Evolutionary conservation across 441 rosid species (phyloP).

Genomic region (Pelargonium australe): DNA sequence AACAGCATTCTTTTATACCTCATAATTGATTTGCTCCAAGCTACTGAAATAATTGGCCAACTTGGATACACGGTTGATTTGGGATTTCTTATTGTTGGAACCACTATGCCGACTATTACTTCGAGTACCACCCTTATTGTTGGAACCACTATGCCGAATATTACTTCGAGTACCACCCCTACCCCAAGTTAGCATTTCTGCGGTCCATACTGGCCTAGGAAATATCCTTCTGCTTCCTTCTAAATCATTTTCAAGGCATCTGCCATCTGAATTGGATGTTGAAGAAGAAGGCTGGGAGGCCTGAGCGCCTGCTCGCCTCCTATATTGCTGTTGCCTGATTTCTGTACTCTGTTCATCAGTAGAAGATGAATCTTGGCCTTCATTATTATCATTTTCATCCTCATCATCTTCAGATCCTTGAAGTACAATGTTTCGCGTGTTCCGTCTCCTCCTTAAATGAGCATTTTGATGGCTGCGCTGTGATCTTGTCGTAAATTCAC

Average conservation of each 20-base stretch:
- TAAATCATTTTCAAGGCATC: slow-evolving; percentile 35
- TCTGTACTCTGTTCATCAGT: slow-evolving; percentile 58
- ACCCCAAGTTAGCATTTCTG: slow-evolving; percentile 67
- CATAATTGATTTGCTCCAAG: slow-evolving; percentile 41
- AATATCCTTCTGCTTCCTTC: slow-evolving; percentile 40
- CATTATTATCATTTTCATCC: slow-evolving; percentile 49
- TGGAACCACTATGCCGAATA: no score
- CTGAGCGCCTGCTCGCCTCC: no score
- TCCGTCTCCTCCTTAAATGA: slow-evolving; percentile 41
- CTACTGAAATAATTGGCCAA: slow-evolving; percentile 48
- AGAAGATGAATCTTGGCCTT: slow-evolving; percentile 69
- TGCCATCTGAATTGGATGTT: slow-evolving; percentile 40
- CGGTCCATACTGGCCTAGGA: slow-evolving; percentile 52
- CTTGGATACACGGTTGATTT: slow-evolving; percentile 44
- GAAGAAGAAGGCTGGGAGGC: slow-evolving; percentile 48
- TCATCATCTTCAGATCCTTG: slow-evolving; percentile 48
- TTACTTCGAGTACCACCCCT: slow-evolving; percentile 65
- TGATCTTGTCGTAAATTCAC: slow-evolving; percentile 36
- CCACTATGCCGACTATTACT: slow-evolving; percentile 56
- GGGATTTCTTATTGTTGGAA: slow-evolving; percentile 35
- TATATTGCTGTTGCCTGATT: slow-evolving; percentile 30
- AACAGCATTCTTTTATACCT: slow-evolving; percentile 33
- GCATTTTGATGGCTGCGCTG: slow-evolving; percentile 32
- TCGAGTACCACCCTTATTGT: no score
- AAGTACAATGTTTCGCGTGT: slow-evolving; percentile 35